These are phyloP conservation scores for Helichrysum umbraculigerum DNA, from an alignment of 129 eudicot species.

Conservation along the genomic window DNA sequence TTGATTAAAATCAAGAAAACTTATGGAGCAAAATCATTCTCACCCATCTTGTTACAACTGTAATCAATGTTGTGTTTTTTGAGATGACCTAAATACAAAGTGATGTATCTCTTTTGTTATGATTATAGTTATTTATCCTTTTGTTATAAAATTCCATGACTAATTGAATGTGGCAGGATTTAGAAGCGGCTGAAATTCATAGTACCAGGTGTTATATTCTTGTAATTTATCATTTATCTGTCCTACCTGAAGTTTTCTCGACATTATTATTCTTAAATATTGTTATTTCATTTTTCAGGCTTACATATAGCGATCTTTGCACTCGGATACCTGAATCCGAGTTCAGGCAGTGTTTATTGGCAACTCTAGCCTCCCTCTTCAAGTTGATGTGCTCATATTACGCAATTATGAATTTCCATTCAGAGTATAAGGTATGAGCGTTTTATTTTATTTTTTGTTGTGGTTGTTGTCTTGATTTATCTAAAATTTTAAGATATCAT, in stretches of 20 bases:
- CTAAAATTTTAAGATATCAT: constrained; percentile 1
- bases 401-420: constrained; percentile 79
- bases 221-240: constrained; percentile 9
- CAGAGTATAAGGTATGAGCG: constrained; percentile 57
- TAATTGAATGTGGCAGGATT: constrained; percentile 58
- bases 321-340: constrained; percentile 87
- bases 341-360: constrained; percentile 82
- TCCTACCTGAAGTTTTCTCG: not conserved
- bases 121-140: constrained; percentile 1
- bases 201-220: constrained; percentile 51
- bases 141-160: constrained; percentile 21
- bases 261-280: constrained; percentile 23
- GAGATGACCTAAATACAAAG: constrained; percentile 5
- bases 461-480: constrained; percentile 16
- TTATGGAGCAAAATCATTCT: constrained; percentile 13
- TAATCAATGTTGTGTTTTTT: not conserved
- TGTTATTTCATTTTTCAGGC: constrained; percentile 47
- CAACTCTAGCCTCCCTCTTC: constrained; percentile 73
- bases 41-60: constrained; percentile 13
- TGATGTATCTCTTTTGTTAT: not conserved
- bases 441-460: not conserved
- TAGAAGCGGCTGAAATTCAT: constrained; percentile 50
- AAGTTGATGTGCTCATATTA: constrained; percentile 83
- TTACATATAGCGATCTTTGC: constrained; percentile 97
- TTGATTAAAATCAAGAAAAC: not conserved